A percentile compares a stretch with the other conserved stretches of the same genome.
Conservation (phyloP, 2,329 filamentous ascomycete genomes). For the Calonectria hongkongensis region DNA sequence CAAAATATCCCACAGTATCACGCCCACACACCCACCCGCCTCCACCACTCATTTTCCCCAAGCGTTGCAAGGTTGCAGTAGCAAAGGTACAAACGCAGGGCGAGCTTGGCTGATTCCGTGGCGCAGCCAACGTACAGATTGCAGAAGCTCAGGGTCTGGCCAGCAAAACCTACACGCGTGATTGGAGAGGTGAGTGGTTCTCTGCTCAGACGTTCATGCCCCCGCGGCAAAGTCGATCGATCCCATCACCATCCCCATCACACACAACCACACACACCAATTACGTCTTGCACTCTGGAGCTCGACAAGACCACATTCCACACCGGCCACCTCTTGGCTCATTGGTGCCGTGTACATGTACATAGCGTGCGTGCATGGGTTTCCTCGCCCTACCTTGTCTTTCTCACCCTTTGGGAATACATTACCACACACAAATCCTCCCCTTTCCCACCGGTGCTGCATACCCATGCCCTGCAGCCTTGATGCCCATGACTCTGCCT, state of each 20-base stretch:
- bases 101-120: slow-evolving; percentile 20
- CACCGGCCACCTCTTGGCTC: neutral
- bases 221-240: slow-evolving; percentile 26
- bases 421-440: slow-evolving; percentile 10
- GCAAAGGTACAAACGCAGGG: slow-evolving; percentile 29
- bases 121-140: slow-evolving; percentile 30
- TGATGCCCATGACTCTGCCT: slow-evolving; percentile 22
- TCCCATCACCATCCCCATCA: slow-evolving; percentile 20
- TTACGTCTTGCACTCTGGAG: slow-evolving; percentile 3
- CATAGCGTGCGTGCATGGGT: slow-evolving; percentile 24
- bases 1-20: slow-evolving; percentile 18
- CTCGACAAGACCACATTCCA: slow-evolving; percentile 25
- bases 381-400: slow-evolving; percentile 25
- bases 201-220: slow-evolving; percentile 22
- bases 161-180: slow-evolving; percentile 22
- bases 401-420: slow-evolving; percentile 26
- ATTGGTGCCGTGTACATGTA: slow-evolving; percentile 22
- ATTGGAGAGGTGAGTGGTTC: slow-evolving; percentile 25
- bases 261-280: slow-evolving; percentile 15
- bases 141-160: slow-evolving; percentile 24
- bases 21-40: slow-evolving; percentile 17
- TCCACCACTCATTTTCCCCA: slow-evolving; percentile 18
- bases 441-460: slow-evolving; percentile 7
- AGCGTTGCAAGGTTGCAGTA: slow-evolving; percentile 33
- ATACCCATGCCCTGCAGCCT: slow-evolving; percentile 18